phyloP scores from a whole-genome alignment of 2,329 filamentous ascomycete species.

The Botryotinia narcissicola region DNA sequence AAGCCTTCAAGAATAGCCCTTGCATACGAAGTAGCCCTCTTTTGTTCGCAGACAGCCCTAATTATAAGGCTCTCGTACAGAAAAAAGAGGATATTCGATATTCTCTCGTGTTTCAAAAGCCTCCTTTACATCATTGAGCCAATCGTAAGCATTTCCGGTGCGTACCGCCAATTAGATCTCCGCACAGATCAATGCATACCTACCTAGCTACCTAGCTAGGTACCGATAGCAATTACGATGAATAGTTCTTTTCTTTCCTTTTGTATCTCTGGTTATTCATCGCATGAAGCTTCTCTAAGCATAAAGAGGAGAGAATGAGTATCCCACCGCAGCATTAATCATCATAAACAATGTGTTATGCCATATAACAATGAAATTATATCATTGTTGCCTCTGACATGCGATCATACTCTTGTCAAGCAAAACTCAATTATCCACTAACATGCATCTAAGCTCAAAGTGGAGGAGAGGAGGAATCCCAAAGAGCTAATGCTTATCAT shows the following conservation, averaged over 20 bases:
- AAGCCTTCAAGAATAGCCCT: background rate
- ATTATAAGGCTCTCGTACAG: background rate
- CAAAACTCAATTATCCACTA: background rate
- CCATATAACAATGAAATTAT: background rate
- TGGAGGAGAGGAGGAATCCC: background rate
- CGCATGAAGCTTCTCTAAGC: background rate
- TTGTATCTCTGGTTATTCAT: background rate
- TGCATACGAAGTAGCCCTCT: background rate
- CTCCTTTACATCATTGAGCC: background rate
- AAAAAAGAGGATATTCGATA: background rate
- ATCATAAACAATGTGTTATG: background rate
- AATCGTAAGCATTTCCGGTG: background rate
- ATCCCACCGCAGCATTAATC: background rate
- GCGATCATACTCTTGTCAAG: background rate
- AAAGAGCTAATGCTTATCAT: background rate
- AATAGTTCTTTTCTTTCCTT: background rate
- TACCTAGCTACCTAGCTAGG: too few species aligned
- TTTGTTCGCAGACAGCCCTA: background rate
- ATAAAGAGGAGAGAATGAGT: background rate
- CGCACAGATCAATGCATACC: conserved; percentile 1
- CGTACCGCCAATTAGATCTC: background rate
- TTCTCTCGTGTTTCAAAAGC: background rate
- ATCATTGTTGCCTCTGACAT: background rate
- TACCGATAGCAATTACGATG: background rate
- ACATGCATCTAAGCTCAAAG: background rate